phyloP scores from a whole-genome alignment of 768 basidiomycete genomes.

The Lyophyllum decastes region DNA sequence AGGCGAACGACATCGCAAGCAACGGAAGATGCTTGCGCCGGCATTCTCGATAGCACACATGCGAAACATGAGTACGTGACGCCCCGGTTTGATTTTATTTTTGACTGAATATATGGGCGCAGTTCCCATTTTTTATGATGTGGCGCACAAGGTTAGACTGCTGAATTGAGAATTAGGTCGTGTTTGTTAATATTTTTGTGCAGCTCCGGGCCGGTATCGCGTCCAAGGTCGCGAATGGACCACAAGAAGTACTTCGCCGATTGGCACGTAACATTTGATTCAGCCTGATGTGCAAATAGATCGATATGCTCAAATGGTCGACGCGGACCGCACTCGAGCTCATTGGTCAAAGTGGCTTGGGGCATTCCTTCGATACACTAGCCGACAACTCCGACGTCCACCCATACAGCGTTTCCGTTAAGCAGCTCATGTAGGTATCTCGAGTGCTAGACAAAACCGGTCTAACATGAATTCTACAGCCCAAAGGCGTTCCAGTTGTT shows the following conservation, averaged over 20 bases:
- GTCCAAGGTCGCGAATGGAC: background rate
- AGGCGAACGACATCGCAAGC: conserved; percentile 27
- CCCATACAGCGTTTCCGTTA: conserved; percentile 26
- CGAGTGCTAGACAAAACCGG: conserved; percentile 1
- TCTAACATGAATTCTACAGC: background rate
- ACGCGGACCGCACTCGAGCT: conserved; percentile 28
- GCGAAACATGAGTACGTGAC: conserved; percentile 16
- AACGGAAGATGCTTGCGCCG: conserved; percentile 30
- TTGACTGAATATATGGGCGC: conserved; percentile 19
- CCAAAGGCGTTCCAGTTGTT: background rate
- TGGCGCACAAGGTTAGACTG: background rate
- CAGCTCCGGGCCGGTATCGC: background rate
- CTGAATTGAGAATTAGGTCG: background rate
- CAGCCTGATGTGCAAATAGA: conserved; percentile 8
- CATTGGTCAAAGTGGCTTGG: conserved; percentile 31
- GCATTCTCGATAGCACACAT: conserved; percentile 27
- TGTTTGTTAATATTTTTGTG: background rate
- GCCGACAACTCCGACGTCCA: conserved; percentile 22
- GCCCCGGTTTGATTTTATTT: background rate
- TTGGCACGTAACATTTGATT: background rate
- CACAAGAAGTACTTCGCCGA: conserved; percentile 6
- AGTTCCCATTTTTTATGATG: conserved; percentile 20
- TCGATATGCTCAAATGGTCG: conserved; percentile 27
- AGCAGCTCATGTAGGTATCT: conserved; percentile 22
- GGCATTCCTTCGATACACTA: conserved; percentile 29